These are phyloP conservation scores for Colletotrichum tropicicola DNA, from an alignment of 2,329 filamentous ascomycete species.

Conservation along the genomic window DNA sequence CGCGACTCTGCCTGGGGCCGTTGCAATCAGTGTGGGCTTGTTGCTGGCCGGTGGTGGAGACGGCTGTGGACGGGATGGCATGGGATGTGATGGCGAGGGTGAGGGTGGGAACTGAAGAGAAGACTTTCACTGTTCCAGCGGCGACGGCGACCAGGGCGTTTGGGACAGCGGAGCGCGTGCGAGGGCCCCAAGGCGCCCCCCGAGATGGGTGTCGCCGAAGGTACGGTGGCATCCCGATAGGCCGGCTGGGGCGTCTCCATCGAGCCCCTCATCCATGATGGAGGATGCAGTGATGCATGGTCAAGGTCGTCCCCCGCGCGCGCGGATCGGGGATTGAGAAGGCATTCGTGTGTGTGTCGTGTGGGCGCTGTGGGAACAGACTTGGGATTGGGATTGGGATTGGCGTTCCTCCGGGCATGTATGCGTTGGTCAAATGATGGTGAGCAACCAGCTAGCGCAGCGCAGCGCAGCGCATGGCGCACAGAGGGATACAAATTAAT, in stretches of 20 bases:
- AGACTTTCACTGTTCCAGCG: too few species aligned
- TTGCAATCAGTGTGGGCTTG: conserved; percentile 7
- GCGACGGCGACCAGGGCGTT: too few species aligned
- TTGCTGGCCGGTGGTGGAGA: neutral
- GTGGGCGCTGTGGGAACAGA: neutral
- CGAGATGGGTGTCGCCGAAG: conserved; percentile 1
- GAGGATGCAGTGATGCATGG: conserved; percentile 10
- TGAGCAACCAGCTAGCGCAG: neutral
- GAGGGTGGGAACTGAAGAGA: too few species aligned
- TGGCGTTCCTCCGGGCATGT: neutral
- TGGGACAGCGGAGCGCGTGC: too few species aligned
- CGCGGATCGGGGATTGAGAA: conserved; percentile 15
- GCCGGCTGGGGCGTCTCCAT: conserved; percentile 12
- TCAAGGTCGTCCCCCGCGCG: conserved; percentile 21
- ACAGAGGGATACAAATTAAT: neutral
- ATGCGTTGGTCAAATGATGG: conserved; percentile 15
- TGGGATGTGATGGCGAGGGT: neutral
- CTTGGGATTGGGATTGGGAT: neutral
- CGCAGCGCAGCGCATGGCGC: neutral
- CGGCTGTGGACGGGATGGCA: neutral
- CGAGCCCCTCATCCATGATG: conserved; percentile 17
- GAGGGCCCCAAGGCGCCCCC: neutral
- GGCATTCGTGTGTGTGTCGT: neutral
- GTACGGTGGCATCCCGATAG: conserved; percentile 23
- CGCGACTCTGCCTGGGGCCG: too few species aligned